Base-by-base conservation (phyloP, 257 asterid species). In the Nicotiana undulata region DNA sequence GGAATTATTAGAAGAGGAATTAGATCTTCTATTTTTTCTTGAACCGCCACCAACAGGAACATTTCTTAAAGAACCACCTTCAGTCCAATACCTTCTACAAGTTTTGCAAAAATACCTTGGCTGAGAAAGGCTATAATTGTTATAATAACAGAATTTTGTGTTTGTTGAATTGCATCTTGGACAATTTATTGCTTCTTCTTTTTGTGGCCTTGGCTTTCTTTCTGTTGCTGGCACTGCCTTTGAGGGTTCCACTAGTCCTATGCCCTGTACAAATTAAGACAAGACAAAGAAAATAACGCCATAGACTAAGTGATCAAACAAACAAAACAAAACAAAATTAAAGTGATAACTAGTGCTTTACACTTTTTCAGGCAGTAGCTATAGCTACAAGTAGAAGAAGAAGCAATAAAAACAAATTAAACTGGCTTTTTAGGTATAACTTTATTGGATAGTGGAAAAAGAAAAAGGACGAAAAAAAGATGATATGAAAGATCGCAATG, bases 1-100 rank as follows among this genome's bases (percentile, higher is more conserved):
- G 58, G 26, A 80, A 86, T 89, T 79, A 83, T 86, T 44, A 11
- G 85, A 79, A 16, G 77, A 24, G 1, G 81, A 52, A 9, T 3
- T 60, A 1, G 94, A 83, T 86, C 92, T 85, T 49, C 85, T 91
- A 87, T 91, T 89, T 63, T 94, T 94, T 7, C 98, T 84, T 0
- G 97, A 92, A 34, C 97, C 98, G 2, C 98, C 98, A 6, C 98
- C 98, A 9, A 94, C 98, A 0, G 98, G 98, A 24, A 94, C 98
- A 81, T 84, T 94, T 13, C 98, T 83, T 8, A 94, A 61, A 3
- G 97, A 86, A 0, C 98, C 98, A 0, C 98, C 98, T 37, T 88
- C 91, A 9, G 98, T 94, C 98, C 98, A 94, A 55, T 94, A 94
- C 88, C 98, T 86, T 58, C 97, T 83, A 60, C 98, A 94, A 7